Evolutionary conservation across 495 filamentous ascomycete species (phyloP), one percentile per base, ranked within the genome.

Genomic region (Penicillium parvum): DNA sequence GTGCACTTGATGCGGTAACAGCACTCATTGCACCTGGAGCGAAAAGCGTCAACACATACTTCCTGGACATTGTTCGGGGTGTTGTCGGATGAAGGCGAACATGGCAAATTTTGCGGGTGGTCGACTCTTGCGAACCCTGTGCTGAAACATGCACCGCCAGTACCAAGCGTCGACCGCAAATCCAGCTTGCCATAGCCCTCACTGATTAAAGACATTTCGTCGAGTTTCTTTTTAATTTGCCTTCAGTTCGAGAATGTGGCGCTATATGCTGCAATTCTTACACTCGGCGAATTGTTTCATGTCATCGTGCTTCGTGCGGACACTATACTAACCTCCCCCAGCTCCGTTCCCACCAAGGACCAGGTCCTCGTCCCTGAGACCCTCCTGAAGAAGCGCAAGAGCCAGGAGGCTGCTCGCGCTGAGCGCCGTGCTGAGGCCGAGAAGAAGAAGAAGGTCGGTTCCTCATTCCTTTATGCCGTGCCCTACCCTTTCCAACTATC

Each of bases 371-470:
- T 96, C 63, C 90, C 90, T 44, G 90, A 96, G 83, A 96, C 90
- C 56, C 86, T 96, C 64, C 84, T 96, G 62, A 98, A 96, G 86
- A 98, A 98, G 86, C 90, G 92, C 80, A 98, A 97, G 88, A 85
- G 80, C 70, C 91, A 96, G 76, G 92, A 98, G 82, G 95, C 96
- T 81, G 86, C 88, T 63, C 84, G 88, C 63, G 91, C 91, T 71
- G 85, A 89, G 68, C 80, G 81, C 58, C 71, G 81, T 53, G 82
- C 84, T 47, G 88, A 90, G 66, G 70, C 81, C 46, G 77, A 86
- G 68, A 81, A 91, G 76, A 85, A 81, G 74, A 95, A 90, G 78
- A 80, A 88, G 81, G 92, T 97, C 64, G 62, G 87, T 84, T 54
- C 36, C 33, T 35, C 27, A 11, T 10, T 19, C 27, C 30, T 8